phyloP scores from a whole-genome alignment of 2,329 filamentous ascomycete genomes.

The Fusarium zealandicum region DNA sequence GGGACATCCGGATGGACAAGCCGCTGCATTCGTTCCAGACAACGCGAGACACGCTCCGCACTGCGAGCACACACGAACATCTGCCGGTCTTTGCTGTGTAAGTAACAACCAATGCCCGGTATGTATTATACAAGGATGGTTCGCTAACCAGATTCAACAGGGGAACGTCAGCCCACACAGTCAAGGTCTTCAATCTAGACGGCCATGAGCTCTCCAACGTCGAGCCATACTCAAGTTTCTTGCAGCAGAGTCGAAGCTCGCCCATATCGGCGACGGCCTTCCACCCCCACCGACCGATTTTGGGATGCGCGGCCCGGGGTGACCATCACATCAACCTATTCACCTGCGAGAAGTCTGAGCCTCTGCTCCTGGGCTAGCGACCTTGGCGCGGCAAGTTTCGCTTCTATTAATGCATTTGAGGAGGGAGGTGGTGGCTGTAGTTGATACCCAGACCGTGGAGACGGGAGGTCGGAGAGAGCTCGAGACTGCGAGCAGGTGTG shows the following conservation, averaged over 20 bases:
- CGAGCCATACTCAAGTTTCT: conserved; percentile 89
- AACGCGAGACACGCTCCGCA: conserved; percentile 80
- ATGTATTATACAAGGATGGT: conserved; percentile 1
- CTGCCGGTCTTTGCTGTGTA: conserved; percentile 94
- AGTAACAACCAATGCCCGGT: conserved; percentile 49
- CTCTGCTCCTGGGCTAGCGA: conserved; percentile 42
- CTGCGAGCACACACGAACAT: conserved; percentile 93
- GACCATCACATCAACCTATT: conserved; percentile 93
- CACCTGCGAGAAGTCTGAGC: conserved; percentile 65
- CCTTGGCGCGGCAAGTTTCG: conserved; percentile 30
- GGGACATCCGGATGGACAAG: conserved; percentile 91
- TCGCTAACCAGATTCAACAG: conserved; percentile 56
- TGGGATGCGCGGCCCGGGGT: conserved; percentile 85
- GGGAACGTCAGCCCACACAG: conserved; percentile 84
- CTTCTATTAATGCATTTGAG: conserved; percentile 17
- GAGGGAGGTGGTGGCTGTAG: not conserved
- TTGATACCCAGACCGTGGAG: conserved; percentile 13
- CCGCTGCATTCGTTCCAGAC: conserved; percentile 77
- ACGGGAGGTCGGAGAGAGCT: conserved; percentile 1
- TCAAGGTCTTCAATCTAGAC: conserved; percentile 92
- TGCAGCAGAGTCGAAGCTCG: conserved; percentile 79
- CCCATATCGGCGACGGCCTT: conserved; percentile 91
- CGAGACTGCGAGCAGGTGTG: conserved; percentile 4
- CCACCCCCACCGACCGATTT: conserved; percentile 91
- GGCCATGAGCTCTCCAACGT: conserved; percentile 80